These are phyloP conservation scores for Sugiyamaella lignohabitans DNA, from an alignment of 805 yeast genomes.

Conservation along the genomic window DNA sequence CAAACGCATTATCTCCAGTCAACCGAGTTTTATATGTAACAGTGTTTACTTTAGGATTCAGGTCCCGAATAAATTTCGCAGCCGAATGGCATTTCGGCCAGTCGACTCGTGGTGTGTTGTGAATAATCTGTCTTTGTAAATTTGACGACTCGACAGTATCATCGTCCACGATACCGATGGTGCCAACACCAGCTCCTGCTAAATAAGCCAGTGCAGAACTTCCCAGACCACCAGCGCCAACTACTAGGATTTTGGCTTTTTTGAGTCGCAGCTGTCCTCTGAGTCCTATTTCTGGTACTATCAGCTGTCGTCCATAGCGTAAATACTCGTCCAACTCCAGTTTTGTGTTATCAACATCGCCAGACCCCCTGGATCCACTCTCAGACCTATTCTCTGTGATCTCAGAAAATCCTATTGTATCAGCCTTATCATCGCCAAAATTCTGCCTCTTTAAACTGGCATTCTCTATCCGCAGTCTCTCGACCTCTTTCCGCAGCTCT, in stretches of 20 bases:
- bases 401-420: no score
- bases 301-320: conserved; percentile 92
- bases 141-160: conserved; percentile 82
- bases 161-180: conserved; percentile 78
- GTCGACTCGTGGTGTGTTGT: conserved; percentile 61
- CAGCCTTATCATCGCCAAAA: no score
- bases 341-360: no score
- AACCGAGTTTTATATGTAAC: conserved; percentile 48
- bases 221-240: conserved; percentile 97
- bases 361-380: no score
- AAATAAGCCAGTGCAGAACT: conserved; percentile 83
- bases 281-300: conserved; percentile 71
- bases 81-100: conserved; percentile 78
- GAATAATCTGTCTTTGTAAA: conserved; percentile 84
- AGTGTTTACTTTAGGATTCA: conserved; percentile 66
- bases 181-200: conserved; percentile 83
- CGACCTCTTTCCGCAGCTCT: not conserved
- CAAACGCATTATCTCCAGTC: conserved; percentile 52
- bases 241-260: conserved; percentile 55
- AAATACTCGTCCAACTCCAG: conserved; percentile 54
- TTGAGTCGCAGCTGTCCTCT: conserved; percentile 55
- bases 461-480: not conserved
- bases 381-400: no score
- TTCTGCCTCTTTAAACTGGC: no score
- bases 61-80: conserved; percentile 38